Base-by-base conservation (phyloP, 345 rosid genomes). In the Erysimum cheiranthoides region DNA sequence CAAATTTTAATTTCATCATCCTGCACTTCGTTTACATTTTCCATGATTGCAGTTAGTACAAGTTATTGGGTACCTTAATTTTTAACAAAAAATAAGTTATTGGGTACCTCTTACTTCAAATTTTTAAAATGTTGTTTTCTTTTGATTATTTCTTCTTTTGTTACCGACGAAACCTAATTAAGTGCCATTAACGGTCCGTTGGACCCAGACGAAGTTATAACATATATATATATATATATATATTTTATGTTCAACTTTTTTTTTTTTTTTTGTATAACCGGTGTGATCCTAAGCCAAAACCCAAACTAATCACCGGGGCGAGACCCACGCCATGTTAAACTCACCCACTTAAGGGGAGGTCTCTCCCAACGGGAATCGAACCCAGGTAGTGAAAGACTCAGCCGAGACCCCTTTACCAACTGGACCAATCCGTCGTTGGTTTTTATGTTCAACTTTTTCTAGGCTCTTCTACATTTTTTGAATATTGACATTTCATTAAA, bases 81-180 rank as follows among this genome's bases (percentile, higher is more conserved):
- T n/a, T n/a, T n/a, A n/a, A n/a, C n/a, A n/a, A n/a, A n/a, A n/a
- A n/a, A n/a, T 43, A 60, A 21, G 16, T 21, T 46, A 27, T 30
- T 47, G 4, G 18, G 17, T 17, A 42, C 10, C 13, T 58, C 10
- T 43, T 45, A 34, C 47, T 8, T 66, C n/a, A 54, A 73, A 54
- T 66, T 57, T 8, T 30, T 16, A 7, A 49, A 28, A 30, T 60
- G 68, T 40, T 75, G 68, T 34, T 74, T 50, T 58, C 51, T 10
- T 66, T 46, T 66, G 60, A 74, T 57, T 68, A 39, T 39, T 67
- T 68, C 68, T 40, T 60, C 36, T 32, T 60, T 31, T 18, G 56
- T 31, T 59, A 75, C 79, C 62, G 74, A 39, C 62, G 35, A 59
- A 42, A 49, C 79, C 74, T 59, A 68, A 39, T 30, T 39, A 58